Base-by-base conservation (phyloP, 768 basidiomycete genomes). In the Pleurotus eryngii region DNA sequence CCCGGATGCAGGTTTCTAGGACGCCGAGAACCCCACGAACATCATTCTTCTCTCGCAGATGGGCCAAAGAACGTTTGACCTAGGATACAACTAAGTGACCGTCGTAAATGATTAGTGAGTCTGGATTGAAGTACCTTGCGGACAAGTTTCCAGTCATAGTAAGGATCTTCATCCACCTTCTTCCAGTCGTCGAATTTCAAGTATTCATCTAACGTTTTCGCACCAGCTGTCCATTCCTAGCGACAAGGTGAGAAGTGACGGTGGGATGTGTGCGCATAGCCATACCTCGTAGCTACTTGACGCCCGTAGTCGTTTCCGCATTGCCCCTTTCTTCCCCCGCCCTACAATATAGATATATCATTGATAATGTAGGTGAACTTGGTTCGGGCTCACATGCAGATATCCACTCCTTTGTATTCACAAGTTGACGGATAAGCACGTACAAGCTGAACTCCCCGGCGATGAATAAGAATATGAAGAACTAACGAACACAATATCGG, bases 171-270 rank as follows among this genome's bases (percentile, higher is more conserved):
- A 46, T 96, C 91, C 9, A 84, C 70, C 53, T 76, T 79, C 69
- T 98, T 98, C 97, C 97, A 99, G 55, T 87, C 84, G 56, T 93
- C 80, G 64, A 97, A 96, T 5, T 86, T 79, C 24, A 98, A 76
- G 74, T 89, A 89, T 55, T 82, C 79, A 65, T 99, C 97, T 60
- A 99, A 68, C 42, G 77, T 80, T 54, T 80, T 72, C 1, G 97
- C 97, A 0, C 86, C 85, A 26, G 79, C 76, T 70, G 89, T 92
- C 97, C 97, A 99, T 72, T 97, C 90, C 79, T 90, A 61, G 8
- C 55, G 18, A 54, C 5, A 38, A 4, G 9, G 15, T 43, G 17
- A 57, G 27, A 46, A 22, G 27, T 43, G 9, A 35, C 15, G 55
- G 11, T 17, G n/a, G 37, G 30, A 12, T 22, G 17, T 15, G 17